Base-by-base conservation (phyloP, 345 rosid genomes). In the Rhodamnia argentea region DNA sequence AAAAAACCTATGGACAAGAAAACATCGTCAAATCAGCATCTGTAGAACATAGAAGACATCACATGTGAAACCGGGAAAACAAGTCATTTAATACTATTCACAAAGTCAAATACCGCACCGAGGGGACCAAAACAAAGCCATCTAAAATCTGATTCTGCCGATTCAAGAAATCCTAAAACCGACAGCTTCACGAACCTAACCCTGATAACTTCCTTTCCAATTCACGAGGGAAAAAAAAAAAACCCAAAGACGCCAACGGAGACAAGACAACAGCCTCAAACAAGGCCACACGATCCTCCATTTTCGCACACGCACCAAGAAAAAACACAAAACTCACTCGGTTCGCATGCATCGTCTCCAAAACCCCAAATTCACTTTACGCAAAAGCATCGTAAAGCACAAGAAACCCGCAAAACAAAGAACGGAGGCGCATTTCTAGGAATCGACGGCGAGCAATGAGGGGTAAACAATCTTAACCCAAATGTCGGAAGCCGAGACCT, bases 61-160 rank as follows among this genome's bases (percentile, higher is more conserved):
- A 37, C 81, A 70, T 16, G 42, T 16, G 44, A 70, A 70, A 9
- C 78, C 78, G 44, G 18, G 8, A 8, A 20, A 64, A 64, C 76
- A 64, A 70, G 78, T 70, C 81, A 5, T 5, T 11, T 11, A 18
- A 1, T 9, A 70, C 81, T 70, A 37, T 32, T 70, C 47, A 20
- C 47, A 37, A 70, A 37, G 81, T 70, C 81, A 70, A 70, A 70
- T 6, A 2, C 58, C n/a, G 12, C 60, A 29, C 29, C 40, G 58
- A 74, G 58, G 70, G 42, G 60, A 83, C n/a, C 62, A 82, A 87
- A 83, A 27, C 52, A 85, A 82, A 85, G 85, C 75, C 76, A 85
- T 37, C 47, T 70, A 70, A 42, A 37, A 70, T 37, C 47, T 12
- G 47, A 70, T 42, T 26, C 81, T 24, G 40, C 84, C 84, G 58